phyloP scores from a whole-genome alignment of 1,139 yeast species.

The Lodderomyces pseudojiufengensis region DNA sequence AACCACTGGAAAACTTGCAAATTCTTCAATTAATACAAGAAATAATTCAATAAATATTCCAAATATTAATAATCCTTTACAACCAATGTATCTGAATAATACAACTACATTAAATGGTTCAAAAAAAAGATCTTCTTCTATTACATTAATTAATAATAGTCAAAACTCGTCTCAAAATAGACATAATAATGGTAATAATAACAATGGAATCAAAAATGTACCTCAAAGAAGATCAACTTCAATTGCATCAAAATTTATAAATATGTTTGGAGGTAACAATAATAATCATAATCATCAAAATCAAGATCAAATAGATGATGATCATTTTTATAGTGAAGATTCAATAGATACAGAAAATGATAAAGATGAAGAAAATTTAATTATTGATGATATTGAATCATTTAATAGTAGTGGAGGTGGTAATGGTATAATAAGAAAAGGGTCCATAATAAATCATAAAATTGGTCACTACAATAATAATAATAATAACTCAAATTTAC shows the following conservation, averaged over 20 bases:
- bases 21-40: constrained; percentile 1
- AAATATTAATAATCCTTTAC: background rate
- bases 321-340: background rate
- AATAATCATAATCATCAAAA: constrained; percentile 1
- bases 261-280: constrained; percentile 3
- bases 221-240: constrained; percentile 5
- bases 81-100: background rate
- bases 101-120: constrained; percentile 1
- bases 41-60: constrained; percentile 3
- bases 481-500: constrained; percentile 1
- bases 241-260: constrained; percentile 9
- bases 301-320: background rate
- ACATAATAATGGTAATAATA: background rate
- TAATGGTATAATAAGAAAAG: constrained; percentile 3
- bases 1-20: too few species aligned
- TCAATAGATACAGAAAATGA: background rate
- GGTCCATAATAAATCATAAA: constrained; percentile 6
- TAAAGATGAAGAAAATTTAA: background rate
- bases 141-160: constrained; percentile 9
- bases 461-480: constrained; percentile 1
- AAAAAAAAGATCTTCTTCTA: constrained; percentile 8
- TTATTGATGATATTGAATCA: background rate
- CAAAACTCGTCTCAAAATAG: constrained; percentile 6
- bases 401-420: constrained; percentile 1
- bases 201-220: background rate